These are phyloP conservation scores for Strobilomyces confusus DNA, from an alignment of 768 basidiomycete genomes.

Conservation along the genomic window DNA sequence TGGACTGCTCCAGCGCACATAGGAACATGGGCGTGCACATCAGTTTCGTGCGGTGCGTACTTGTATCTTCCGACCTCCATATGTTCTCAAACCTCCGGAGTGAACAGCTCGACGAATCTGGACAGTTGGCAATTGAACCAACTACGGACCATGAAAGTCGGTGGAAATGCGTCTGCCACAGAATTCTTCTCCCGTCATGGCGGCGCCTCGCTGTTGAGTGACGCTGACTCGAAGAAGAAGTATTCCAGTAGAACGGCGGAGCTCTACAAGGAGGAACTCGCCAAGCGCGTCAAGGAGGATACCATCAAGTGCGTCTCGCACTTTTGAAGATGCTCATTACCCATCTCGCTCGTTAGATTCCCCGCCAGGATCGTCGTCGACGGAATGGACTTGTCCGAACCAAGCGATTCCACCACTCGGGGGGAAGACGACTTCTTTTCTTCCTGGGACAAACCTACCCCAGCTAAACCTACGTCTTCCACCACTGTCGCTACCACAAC, in stretches of 20 bases:
- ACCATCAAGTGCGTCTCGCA: conserved; percentile 47
- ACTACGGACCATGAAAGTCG: conserved; percentile 93
- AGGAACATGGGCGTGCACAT: conserved; percentile 98
- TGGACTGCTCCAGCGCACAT: conserved; percentile 94
- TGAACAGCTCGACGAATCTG: conserved; percentile 84
- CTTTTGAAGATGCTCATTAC: background rate
- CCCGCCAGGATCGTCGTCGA: conserved; percentile 79
- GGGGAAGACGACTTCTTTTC: conserved; percentile 94
- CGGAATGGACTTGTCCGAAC: conserved; percentile 53
- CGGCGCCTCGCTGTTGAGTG: conserved; percentile 61
- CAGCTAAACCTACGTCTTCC: conserved; percentile 50
- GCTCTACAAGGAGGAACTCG: conserved; percentile 90
- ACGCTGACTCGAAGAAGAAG: conserved; percentile 82
- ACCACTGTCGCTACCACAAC: conserved; percentile 47
- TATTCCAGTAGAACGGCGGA: conserved; percentile 83
- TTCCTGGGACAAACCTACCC: conserved; percentile 86
- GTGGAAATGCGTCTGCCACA: conserved; percentile 81
- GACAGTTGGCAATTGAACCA: conserved; percentile 92
- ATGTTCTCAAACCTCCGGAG: conserved; percentile 17
- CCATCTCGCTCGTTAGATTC: conserved; percentile 44
- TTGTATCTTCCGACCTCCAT: background rate
- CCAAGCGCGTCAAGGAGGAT: conserved; percentile 76
- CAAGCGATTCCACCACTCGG: conserved; percentile 39
- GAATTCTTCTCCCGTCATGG: conserved; percentile 93
- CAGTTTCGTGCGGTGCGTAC: conserved; percentile 84